Evolutionary conservation across 257 asterid genomes (phyloP), one percentile per base, ranked within the genome.

Genomic region (Sherardia arvensis): DNA sequence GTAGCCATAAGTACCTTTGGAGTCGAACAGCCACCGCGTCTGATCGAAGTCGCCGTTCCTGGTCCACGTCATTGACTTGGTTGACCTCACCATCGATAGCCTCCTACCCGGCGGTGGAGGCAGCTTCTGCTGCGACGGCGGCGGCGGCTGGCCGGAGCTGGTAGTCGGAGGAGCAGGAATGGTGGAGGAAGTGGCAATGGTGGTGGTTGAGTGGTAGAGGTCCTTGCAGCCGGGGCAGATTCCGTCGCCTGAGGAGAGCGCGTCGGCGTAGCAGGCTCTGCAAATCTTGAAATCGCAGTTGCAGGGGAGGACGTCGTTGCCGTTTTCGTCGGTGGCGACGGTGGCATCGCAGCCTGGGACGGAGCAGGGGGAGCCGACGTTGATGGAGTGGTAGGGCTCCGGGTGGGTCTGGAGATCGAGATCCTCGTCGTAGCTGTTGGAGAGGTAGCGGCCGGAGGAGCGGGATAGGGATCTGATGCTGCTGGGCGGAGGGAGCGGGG

Each of bases 211-310:
- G 14, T 66, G 65, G 26, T 77, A 88, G 7, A 82, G 84, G 79
- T 88, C 96, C 73, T 85, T 85, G 73, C 96, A 88, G 47, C 96
- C 94, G 3, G 96, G 96, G 67, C 96, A 88, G 49, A 82, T 82
- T 34, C 94, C 85, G 20, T 82, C 94, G 23, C 94, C 94, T 0
- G 86, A 78, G 73, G 74, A 79, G 30, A 84, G 79, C 34, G 96
- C 85, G 69, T 88, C 96, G 38, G 65, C 8, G 38, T 79, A 85
- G 69, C 96, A 88, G 58, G 84, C 96, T 49, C 94, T 72, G 43
- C 94, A 88, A 25, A 88, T 88, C 82, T 85, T 88, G 80, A 85
- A 88, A 80, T 84, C 91, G 49, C 96, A 85, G 57, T 84, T 91
- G n/a, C 96, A 88, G 0, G 94, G 96, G 64, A 88, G 86, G 54